Conservation (phyloP, 2,329 filamentous ascomycete genomes). For the Lojkania enalia region DNA sequence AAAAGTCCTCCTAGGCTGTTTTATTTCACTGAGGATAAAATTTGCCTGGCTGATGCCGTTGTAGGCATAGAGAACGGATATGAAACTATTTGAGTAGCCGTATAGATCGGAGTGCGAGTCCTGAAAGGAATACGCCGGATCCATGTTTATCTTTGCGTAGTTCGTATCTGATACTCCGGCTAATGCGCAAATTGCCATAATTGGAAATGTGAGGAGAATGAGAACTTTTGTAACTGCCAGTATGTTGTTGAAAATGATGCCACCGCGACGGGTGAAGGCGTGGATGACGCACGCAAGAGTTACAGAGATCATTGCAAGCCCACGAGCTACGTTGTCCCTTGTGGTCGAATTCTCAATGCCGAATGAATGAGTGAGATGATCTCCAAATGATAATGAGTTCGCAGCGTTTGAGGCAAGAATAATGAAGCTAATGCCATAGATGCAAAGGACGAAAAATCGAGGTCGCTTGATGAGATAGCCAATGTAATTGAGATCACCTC, state of each 20-base stretch:
- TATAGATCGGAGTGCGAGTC: slow-evolving; percentile 18
- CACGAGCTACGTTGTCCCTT: background rate
- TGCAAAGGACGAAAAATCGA: slow-evolving; percentile 15
- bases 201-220: slow-evolving; percentile 44
- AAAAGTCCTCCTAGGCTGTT: slow-evolving; percentile 19
- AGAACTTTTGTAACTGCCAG: slow-evolving; percentile 55
- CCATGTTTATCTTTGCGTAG: slow-evolving; percentile 31
- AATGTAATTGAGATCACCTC: slow-evolving; percentile 26
- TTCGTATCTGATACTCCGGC: slow-evolving; percentile 11
- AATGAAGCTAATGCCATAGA: slow-evolving; percentile 17
- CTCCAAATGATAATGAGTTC: slow-evolving; percentile 14
- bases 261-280: slow-evolving; percentile 52
- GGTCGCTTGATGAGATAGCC: slow-evolving; percentile 17
- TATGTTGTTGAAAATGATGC: slow-evolving; percentile 56
- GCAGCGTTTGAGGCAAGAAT: slow-evolving; percentile 12
- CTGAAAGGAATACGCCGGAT: slow-evolving; percentile 24
- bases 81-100: slow-evolving; percentile 28
- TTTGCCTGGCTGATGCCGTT: slow-evolving; percentile 49
- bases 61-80: slow-evolving; percentile 50
- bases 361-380: slow-evolving; percentile 6
- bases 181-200: slow-evolving; percentile 44
- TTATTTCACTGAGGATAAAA: slow-evolving; percentile 24
- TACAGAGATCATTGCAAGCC: slow-evolving; percentile 52
- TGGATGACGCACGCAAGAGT: slow-evolving; percentile 55
- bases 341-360: background rate